Evolutionary conservation across 805 yeast genomes (phyloP).

Genomic region (Ogataea trehaloabstinens): DNA sequence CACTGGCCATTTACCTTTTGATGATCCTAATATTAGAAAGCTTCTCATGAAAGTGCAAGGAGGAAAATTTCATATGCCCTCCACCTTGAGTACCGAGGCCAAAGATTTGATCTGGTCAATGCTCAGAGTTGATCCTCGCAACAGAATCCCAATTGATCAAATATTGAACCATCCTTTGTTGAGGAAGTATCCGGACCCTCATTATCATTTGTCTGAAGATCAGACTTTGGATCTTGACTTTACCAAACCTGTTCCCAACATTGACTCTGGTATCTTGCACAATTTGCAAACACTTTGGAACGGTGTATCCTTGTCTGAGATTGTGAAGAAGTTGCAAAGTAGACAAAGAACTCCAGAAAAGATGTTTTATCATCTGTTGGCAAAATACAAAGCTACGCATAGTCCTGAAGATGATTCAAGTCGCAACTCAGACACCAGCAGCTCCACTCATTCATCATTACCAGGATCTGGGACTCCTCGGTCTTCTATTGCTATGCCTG

Average conservation of each 20-base stretch:
- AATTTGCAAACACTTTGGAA: conserved; percentile 59
- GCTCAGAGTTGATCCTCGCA: conserved; percentile 67
- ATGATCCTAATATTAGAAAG: conserved; percentile 75
- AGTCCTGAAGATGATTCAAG: conserved; percentile 6
- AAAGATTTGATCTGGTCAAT: conserved; percentile 62
- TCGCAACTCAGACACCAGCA: neutral
- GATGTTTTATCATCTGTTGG: conserved; percentile 35
- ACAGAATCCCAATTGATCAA: conserved; percentile 65
- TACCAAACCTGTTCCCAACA: conserved; percentile 27
- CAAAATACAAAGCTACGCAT: conserved; percentile 32
- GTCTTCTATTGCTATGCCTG: neutral
- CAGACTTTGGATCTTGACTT: conserved; percentile 24
- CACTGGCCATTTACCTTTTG: conserved; percentile 81
- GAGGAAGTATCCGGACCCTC: conserved; percentile 47
- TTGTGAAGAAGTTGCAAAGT: conserved; percentile 27
- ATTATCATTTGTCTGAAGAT: conserved; percentile 16
- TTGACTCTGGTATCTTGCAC: conserved; percentile 50
- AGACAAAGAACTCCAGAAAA: conserved; percentile 31
- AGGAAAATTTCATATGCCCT: conserved; percentile 74
- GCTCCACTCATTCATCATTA: conserved; percentile 1
- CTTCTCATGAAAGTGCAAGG: conserved; percentile 71
- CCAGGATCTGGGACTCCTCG: conserved; percentile 4
- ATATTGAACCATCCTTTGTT: conserved; percentile 61
- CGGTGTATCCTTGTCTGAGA: conserved; percentile 40
- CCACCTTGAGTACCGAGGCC: conserved; percentile 60